phyloP scores from a whole-genome alignment of 1,284 basidiomycete genomes.

The Ustilago shanxiensis region DNA sequence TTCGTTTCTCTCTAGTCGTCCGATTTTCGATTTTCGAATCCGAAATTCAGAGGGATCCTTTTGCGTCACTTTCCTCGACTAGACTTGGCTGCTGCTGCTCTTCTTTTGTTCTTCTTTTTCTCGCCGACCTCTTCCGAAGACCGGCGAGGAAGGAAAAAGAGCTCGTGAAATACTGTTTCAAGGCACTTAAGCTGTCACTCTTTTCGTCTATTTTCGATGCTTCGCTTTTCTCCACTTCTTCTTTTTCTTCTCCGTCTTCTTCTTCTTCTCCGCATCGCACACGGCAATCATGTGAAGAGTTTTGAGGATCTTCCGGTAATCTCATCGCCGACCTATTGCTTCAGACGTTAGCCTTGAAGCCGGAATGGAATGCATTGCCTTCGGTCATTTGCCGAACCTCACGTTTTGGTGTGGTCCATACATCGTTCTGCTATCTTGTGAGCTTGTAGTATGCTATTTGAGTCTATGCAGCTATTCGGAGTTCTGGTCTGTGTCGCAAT shows the following conservation, averaged over 20 bases:
- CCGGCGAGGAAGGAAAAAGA: conserved; percentile 3
- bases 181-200: not conserved
- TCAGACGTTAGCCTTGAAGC: not conserved
- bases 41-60: not conserved
- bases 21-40: too few species aligned
- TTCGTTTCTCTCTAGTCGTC: too few species aligned
- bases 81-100: not conserved
- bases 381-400: conserved; percentile 1
- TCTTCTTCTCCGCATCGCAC: conserved; percentile 4
- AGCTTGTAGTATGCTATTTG: too few species aligned
- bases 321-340: conserved; percentile 2
- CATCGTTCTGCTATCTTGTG: too few species aligned
- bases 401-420: too few species aligned
- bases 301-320: conserved; percentile 9
- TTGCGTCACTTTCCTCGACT: not conserved
- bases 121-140: conserved; percentile 36
- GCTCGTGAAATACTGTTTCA: conserved; percentile 4
- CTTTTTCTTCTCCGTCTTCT: too few species aligned
- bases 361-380: too few species aligned
- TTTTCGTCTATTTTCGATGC: too few species aligned
- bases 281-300: not conserved
- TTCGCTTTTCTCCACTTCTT: too few species aligned
- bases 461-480: too few species aligned
- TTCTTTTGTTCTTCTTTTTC: not conserved
- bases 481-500: too few species aligned